Percentiles rank a stretch among this genome's conserved stretches.
Conservation (phyloP, 345 rosid genomes). For the Aethionema arabicum region DNA sequence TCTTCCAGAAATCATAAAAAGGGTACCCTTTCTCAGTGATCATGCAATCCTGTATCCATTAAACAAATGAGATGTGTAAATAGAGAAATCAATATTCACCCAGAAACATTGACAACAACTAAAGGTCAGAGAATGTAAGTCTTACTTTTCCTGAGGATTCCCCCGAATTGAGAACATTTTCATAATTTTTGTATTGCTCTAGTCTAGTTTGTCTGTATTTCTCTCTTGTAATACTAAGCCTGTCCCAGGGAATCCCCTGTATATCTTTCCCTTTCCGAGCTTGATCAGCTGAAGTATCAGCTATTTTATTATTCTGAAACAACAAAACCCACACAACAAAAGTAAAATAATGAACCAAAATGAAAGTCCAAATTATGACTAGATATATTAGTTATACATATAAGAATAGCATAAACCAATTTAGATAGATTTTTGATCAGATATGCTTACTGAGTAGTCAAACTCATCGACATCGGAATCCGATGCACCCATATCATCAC, state of each 20-base stretch:
- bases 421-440: neutral
- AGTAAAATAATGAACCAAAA: neutral
- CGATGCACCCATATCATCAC: conserved; percentile 45
- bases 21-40: conserved; percentile 49
- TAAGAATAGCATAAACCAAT: neutral
- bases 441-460: conserved; percentile 48
- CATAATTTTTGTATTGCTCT: conserved; percentile 83
- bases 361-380: neutral
- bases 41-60: conserved; percentile 50
- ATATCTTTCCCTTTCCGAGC: conserved; percentile 77
- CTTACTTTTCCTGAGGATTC: conserved; percentile 60
- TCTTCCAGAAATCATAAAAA: conserved; percentile 64
- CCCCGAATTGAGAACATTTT: conserved; percentile 69
- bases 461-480: conserved; percentile 76
- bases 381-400: neutral
- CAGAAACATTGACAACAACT: conserved; percentile 4
- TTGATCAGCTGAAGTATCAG: conserved; percentile 73
- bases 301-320: conserved; percentile 46
- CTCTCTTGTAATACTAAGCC: conserved; percentile 66
- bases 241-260: conserved; percentile 91
- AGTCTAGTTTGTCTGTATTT: conserved; percentile 74
- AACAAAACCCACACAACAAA: conserved; percentile 17
- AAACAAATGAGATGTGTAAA: conserved; percentile 1
- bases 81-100: neutral
- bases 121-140: neutral